These are phyloP conservation scores for Helicostylum pulchrum DNA, from an alignment of 192 early-diverging fungal species.

Conservation along the genomic window DNA sequence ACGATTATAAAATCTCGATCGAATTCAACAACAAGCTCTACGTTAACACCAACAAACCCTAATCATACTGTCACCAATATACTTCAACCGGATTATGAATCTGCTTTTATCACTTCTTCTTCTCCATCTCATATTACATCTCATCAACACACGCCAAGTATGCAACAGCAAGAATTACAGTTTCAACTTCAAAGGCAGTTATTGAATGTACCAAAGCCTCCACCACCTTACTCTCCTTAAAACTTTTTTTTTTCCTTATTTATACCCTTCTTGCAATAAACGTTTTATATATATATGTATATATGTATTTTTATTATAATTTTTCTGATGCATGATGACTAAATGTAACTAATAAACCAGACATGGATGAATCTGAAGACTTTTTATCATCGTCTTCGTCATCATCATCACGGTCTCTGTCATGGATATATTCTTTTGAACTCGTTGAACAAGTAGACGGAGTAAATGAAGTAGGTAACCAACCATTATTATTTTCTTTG, in stretches of 20 bases:
- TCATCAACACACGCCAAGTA: not conserved
- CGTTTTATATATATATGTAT: no score
- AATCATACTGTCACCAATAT: not conserved
- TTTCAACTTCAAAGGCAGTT: slow-evolving; percentile 9
- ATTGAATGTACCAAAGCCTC: not conserved
- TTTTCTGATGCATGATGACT: not conserved
- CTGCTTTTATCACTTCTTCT: no score
- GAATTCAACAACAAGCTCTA: no score
- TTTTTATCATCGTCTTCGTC: not conserved
- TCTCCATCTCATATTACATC: no score
- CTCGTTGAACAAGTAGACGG: not conserved
- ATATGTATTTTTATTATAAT: slow-evolving; percentile 8
- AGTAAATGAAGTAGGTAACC: slow-evolving; percentile 14
- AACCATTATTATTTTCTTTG: not conserved
- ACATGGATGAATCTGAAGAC: slow-evolving; percentile 4
- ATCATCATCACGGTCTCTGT: not conserved
- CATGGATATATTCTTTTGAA: not conserved
- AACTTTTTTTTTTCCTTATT: not conserved
- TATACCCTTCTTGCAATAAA: slow-evolving; percentile 4
- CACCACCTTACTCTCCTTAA: slow-evolving; percentile 16
- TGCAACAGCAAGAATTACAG: slow-evolving; percentile 14
- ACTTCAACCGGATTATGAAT: not conserved
- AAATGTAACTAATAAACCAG: slow-evolving; percentile 7
- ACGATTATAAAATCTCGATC: not conserved
- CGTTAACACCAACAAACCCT: no score